Evolutionary conservation across 2,329 filamentous ascomycete species (phyloP).

Genomic region (Ascomycota sp.): DNA sequence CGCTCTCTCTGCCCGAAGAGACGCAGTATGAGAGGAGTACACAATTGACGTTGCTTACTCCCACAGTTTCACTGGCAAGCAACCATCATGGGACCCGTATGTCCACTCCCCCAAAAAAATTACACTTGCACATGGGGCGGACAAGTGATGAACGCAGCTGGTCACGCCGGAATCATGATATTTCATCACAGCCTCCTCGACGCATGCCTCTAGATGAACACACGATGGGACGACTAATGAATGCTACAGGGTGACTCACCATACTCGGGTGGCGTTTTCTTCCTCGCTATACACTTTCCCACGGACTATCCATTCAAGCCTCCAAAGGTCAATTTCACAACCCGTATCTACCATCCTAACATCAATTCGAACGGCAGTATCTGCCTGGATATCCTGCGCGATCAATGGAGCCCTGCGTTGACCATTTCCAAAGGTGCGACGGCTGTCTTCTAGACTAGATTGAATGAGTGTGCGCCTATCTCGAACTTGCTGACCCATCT

Average conservation of each 20-base stretch:
- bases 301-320: conserved; percentile 99
- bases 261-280: conserved; percentile 97
- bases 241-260: conserved; percentile 66
- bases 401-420: conserved; percentile 96
- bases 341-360: conserved; percentile 98
- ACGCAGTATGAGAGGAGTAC: background rate
- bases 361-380: conserved; percentile 99
- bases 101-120: conserved; percentile 15
- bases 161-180: no score
- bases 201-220: no score
- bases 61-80: conserved; percentile 98
- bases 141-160: no score
- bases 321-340: conserved; percentile 99
- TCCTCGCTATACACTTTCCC: conserved; percentile 95
- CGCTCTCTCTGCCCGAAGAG: no score
- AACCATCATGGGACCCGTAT: conserved; percentile 98
- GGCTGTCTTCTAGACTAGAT: background rate
- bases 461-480: background rate
- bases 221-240: background rate
- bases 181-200: no score
- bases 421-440: conserved; percentile 87
- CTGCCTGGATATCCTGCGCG: conserved; percentile 92
- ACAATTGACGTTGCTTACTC: background rate
- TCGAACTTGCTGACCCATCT: background rate
- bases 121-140: no score